Evolutionary conservation across 305 asterid species (phyloP).

Genomic region (Euphrasia arctica): DNA sequence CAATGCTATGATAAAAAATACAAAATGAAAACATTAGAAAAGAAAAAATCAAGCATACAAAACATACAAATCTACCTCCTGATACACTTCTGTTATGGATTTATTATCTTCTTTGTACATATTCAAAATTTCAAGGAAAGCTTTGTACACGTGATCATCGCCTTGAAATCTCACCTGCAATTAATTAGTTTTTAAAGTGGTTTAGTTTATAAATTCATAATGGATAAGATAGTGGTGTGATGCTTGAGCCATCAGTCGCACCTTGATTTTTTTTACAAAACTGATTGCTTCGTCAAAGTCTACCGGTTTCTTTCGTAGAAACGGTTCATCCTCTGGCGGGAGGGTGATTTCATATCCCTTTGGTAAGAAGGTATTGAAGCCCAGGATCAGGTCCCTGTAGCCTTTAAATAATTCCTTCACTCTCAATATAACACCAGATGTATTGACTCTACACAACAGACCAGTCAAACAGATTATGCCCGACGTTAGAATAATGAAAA

Average conservation of each 20-base stretch:
- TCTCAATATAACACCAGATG: conserved; percentile 71
- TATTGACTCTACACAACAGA: conserved; percentile 58
- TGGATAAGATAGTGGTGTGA: conserved; percentile 20
- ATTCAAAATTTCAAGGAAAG: conserved; percentile 89
- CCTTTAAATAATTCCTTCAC: conserved; percentile 93
- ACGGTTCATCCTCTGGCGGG: conserved; percentile 60
- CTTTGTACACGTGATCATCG: conserved; percentile 73
- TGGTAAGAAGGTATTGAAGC: conserved; percentile 95
- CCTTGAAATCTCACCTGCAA: conserved; percentile 92
- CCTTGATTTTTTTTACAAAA: conserved; percentile 94
- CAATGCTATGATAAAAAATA: not conserved
- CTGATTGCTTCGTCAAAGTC: conserved; percentile 83
- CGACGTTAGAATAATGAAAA: conserved; percentile 5
- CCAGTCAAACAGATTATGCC: conserved; percentile 24
- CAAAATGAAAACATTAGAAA: not conserved
- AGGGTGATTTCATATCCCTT: conserved; percentile 87
- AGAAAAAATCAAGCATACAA: conserved; percentile 1
- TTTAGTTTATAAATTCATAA: conserved; percentile 20
- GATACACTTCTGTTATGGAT: conserved; percentile 74
- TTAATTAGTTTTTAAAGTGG: not conserved
- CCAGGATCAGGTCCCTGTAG: conserved; percentile 82
- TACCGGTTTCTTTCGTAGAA: conserved; percentile 70
- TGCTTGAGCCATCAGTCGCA: conserved; percentile 28
- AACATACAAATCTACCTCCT: conserved; percentile 51
- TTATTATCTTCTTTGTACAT: conserved; percentile 78